Evolutionary conservation across 2,329 filamentous ascomycete genomes (phyloP).

Genomic region (Penicillium sp.): DNA sequence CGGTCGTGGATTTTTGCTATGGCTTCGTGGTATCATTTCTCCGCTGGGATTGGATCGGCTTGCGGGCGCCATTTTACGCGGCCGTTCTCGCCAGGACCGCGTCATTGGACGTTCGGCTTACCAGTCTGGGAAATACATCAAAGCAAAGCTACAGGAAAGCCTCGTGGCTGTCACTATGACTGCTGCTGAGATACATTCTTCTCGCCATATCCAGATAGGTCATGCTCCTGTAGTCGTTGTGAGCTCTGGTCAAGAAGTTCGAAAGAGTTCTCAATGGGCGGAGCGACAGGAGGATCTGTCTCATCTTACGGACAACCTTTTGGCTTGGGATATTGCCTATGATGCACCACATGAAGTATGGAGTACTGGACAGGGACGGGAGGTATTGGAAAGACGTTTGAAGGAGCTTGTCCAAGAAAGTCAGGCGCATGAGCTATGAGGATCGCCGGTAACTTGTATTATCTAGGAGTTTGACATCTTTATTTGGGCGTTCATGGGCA

Average conservation of each 20-base stretch:
- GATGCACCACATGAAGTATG: slow-evolving; percentile 85
- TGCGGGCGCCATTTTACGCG: slow-evolving; percentile 75
- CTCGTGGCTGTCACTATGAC: slow-evolving; percentile 83
- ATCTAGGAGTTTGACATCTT: not conserved
- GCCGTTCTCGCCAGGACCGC: slow-evolving; percentile 76
- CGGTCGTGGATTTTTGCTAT: slow-evolving; percentile 75
- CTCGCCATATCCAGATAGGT: slow-evolving; percentile 74
- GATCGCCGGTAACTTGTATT: not conserved
- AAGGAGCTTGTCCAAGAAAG: slow-evolving; percentile 59
- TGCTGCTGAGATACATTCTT: slow-evolving; percentile 75
- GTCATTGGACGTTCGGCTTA: slow-evolving; percentile 78
- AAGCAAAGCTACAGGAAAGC: slow-evolving; percentile 88
- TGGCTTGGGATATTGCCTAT: slow-evolving; percentile 83
- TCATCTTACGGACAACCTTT: slow-evolving; percentile 72
- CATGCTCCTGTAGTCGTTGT: slow-evolving; percentile 76
- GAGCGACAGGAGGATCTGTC: slow-evolving; percentile 81
- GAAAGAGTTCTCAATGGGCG: slow-evolving; percentile 71
- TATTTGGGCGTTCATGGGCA: not conserved
- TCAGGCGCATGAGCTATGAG: slow-evolving; percentile 2
- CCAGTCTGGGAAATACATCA: slow-evolving; percentile 80
- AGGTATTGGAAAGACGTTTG: slow-evolving; percentile 76
- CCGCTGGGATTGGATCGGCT: slow-evolving; percentile 83
- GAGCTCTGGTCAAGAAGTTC: slow-evolving; percentile 73
- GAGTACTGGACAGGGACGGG: slow-evolving; percentile 69
- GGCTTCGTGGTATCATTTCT: slow-evolving; percentile 80